Base-by-base conservation (phyloP, 208 protist genomes). In the Leishmania turanica region DNA sequence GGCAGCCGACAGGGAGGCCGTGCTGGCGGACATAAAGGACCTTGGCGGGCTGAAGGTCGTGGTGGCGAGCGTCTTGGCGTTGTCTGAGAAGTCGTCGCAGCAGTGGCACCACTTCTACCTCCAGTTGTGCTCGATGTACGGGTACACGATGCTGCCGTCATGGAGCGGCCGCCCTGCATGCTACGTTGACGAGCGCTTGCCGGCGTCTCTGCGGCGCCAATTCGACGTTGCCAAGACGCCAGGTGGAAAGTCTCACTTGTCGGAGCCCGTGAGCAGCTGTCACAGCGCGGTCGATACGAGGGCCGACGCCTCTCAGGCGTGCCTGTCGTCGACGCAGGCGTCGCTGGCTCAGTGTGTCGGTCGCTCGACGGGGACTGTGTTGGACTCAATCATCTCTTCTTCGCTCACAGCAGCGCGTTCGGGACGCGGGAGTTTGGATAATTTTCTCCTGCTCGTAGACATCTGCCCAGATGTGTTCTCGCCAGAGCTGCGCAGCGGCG, bases 41-140 rank as follows among this genome's bases (percentile, higher is more conserved):
- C 70, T 86, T 6, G 91, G 87, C 21, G 90, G 87, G 3, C 81
- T 93, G 21, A 78, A 70, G 40, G 53, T 80, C 1, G 62, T 96
- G 51, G 90, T 94, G 21, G 77, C 74, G 19, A 88, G 87, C 45
- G 82, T 93, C 34, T 66, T 95, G 27, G 54, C 70, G 15, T 78
- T 91, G n/a, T 53, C 80, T 37, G 88, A 91, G 53, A 34, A 72
- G n/a, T 83, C 79, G 11, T 74, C 83, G 1, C 70, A 74, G 40
- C 90, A 94, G 72, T 93, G 89, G 93, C 90, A 92, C 34, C 87
- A 90, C 51, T 86, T 90, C 34, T 92, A 89, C 71, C 47, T 90
- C 3, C 86, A 82, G 4, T 74, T 94, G 40, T 84, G 87, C 60
- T 79, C 80, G 45, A 84, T 96, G 53, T 93, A 92, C 75, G 93